Conservation (phyloP, 2,329 filamentous ascomycete genomes). For the Scedosporium minutisporum region DNA sequence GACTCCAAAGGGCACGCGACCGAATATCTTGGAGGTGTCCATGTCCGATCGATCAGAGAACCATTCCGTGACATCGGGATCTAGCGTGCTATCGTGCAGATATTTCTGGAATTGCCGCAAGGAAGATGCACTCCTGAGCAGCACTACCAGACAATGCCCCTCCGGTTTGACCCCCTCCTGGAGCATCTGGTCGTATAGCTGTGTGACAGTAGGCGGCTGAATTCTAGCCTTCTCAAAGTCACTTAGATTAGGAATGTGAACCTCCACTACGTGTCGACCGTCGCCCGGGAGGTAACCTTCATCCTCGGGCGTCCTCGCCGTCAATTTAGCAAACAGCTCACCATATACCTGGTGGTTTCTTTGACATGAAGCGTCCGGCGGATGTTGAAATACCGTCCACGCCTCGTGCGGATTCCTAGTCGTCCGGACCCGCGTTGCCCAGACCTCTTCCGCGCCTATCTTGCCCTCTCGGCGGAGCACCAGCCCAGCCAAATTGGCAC, state of each 20-base stretch:
- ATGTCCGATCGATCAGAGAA: not conserved
- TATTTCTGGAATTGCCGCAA: constrained; percentile 38
- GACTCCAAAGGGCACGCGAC: constrained; percentile 8
- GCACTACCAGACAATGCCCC: constrained; percentile 40
- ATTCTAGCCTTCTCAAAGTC: constrained; percentile 57
- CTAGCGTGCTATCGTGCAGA: constrained; percentile 31
- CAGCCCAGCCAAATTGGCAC: constrained; percentile 16
- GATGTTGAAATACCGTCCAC: constrained; percentile 40
- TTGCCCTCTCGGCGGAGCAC: not conserved
- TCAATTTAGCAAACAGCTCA: constrained; percentile 52
- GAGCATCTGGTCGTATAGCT: constrained; percentile 52
- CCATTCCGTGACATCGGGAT: not conserved
- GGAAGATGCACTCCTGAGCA: constrained; percentile 43
- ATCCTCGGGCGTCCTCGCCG: constrained; percentile 20
- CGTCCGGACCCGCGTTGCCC: constrained; percentile 47
- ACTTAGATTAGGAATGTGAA: constrained; percentile 39
- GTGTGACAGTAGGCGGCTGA: constrained; percentile 46
- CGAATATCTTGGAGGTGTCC: not conserved
- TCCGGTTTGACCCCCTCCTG: constrained; percentile 35
- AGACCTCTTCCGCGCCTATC: constrained; percentile 18
- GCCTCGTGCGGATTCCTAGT: constrained; percentile 54
- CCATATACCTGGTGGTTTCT: constrained; percentile 39
- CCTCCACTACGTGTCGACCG: constrained; percentile 12
- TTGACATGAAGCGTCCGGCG: constrained; percentile 20
- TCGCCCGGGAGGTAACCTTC: constrained; percentile 14